Base-by-base conservation (phyloP, 2,329 filamentous ascomycete genomes). In the Aspergillus fructus region DNA sequence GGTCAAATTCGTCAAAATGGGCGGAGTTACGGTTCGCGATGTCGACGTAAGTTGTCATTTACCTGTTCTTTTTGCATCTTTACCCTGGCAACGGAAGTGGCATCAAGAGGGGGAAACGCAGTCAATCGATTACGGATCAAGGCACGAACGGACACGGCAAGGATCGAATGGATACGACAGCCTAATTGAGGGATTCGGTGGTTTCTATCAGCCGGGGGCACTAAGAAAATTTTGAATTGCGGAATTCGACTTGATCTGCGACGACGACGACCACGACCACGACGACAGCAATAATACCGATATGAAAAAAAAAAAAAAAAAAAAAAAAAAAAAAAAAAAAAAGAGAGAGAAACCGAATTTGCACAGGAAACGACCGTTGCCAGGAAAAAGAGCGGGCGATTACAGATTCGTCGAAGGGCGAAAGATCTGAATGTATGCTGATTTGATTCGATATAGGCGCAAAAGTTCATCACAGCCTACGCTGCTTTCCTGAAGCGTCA, bases 401-500 rank as follows among this genome's bases (percentile, higher is more conserved):
- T 24, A n/a, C n/a, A 21, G 9, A 19, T 15, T 48, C 9, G n/a
- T 17, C 30, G n/a, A 23, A 34, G 33, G 33, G 34, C 21, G 21
- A 21, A 21, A 21, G 21, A 7, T 37, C 19, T 27, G 41, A 49
- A 59, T 50, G 30, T 59, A 49, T 52, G 67, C 66, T 58, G 53
- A 59, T 6, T 37, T 37, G 50, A 27, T 53, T 59, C 39, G 53
- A 12, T 63, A 71, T 67, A 84, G 82, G 84, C 85, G 73, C 83
- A 86, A 76, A 87, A 87, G 78, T 88, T 88, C 82, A 87, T 88
- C 75, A 75, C 77, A 67, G 82, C 83, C 71, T 88, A 88, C 78
- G 84, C 85, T 70, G 84, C 83, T 65, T 88, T 88, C 81, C 76
- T 88, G 80, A 88, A 88, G 83, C 82, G 85, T 75, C 85, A 88